Base-by-base conservation (phyloP, 2,329 filamentous ascomycete species). In the Stenocarpella maydis region DNA sequence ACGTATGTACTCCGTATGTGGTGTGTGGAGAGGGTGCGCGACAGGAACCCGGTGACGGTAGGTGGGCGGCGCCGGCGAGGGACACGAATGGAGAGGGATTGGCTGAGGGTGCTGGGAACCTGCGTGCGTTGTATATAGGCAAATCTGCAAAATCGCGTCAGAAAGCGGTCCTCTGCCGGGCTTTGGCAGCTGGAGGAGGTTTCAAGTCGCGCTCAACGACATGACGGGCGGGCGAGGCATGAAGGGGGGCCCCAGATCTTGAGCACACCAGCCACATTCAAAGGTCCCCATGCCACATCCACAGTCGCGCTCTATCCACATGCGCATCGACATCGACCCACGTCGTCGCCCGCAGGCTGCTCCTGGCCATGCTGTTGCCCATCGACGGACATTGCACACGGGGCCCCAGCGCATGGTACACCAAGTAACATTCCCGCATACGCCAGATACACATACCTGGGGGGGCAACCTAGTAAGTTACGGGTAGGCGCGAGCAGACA, bases 61-160 rank as follows among this genome's bases (percentile, higher is more conserved):
- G 47, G 65, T 45, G 69, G 67, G 43, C 34, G 41, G 49, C 54
- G 73, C 72, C 67, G 72, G 68, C 64, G 58, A 47, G 52, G n/a
- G 65, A 24, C 34, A 37, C 43, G 28, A 8, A 28, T 31, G 41
- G 50, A 66, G 66, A 72, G 72, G 72, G 75, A 77, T 75, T 76
- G 73, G 75, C 69, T 74, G 69, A 72, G 73, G 67, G 73, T 63
- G 71, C 71, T 74, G 70, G 54, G 65, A 69, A 55, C 60, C 70
- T 69, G 72, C 74, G 70, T 58, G 72, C 71, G 73, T 74, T 73
- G 73, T 76, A 26, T 61, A 41, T 47, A 73, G 74, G 69, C 73
- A 74, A 74, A 73, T 76, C 79, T 81, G 79, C 77, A 79, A 72
- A 78, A 75, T 76, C 77, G 78, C 77, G 79, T 81, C 77, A 81